Evolutionary conservation across 2,329 filamentous ascomycete species (phyloP), one percentile per base, ranked within the genome.

Genomic region (Tetracladium maxilliforme): DNA sequence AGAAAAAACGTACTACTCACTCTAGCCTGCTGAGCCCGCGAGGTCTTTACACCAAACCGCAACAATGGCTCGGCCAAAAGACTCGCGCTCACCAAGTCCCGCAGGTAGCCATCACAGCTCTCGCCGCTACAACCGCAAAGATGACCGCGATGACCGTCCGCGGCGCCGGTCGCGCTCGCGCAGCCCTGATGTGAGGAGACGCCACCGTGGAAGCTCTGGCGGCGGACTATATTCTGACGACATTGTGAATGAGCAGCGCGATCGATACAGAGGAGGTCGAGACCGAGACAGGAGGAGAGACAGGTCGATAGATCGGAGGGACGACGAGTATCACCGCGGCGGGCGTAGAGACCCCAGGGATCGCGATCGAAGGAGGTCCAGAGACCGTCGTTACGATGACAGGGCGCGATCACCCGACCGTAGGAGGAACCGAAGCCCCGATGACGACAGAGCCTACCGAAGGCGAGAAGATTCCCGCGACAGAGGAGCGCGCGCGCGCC

Each of bases 51-150:
- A n/a, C n/a, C n/a, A n/a, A n/a, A n/a, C 38, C 39, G 51, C 54
- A 56, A 56, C 43, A 51, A 68, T 68, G 64, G 61, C 60, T 59
- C 61, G 63, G 52, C 61, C 61, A 52, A 64, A 61, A 59, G 63
- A 67, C 52, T 59, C 60, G 61, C 65, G 80, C 79, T 87, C 80
- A 86, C 81, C 80, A 80, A 83, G 77, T 73, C 78, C 78, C 75
- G 73, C 76, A 84, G 79, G 78, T 71, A 83, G 78, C 65, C 74
- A 79, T 49, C 65, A 69, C 54, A 73, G 71, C 54, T 70, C 73
- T 46, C 69, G 55, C 45, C 65, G 64, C 42, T 66, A 71, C 33
- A 53, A 41, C 41, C 56, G 59, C 42, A 57, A 61, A 51, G 64
- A 61, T 38, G 54, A 51, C 17, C 44, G 50, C 27, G 41, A 64